Percentiles rank a stretch among this genome's conserved stretches.
These are phyloP conservation scores for Cenococcum geophilum DNA, from an alignment of 495 filamentous ascomycete species.

Conservation along the genomic window DNA sequence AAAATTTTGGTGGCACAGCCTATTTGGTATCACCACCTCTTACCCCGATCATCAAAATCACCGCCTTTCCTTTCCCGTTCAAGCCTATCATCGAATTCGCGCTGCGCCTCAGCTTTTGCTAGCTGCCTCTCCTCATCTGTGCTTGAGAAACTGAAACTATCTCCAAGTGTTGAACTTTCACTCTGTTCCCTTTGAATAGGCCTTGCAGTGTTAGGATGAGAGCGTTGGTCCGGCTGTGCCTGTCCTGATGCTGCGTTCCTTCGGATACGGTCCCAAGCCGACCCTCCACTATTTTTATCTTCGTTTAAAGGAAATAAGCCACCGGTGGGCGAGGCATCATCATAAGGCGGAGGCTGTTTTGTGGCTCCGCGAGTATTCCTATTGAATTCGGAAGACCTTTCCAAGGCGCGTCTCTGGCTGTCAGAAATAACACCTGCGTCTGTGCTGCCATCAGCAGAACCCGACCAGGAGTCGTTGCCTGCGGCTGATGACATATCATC, in stretches of 20 bases:
- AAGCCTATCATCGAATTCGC: constrained; percentile 45
- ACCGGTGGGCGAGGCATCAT: background rate
- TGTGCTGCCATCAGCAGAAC: background rate
- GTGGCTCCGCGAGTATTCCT: background rate
- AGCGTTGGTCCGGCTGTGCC: background rate
- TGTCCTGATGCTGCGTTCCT: background rate
- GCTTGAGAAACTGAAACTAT: constrained; percentile 41
- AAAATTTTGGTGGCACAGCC: no score
- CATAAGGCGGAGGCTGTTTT: background rate
- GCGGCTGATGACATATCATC: constrained; percentile 17
- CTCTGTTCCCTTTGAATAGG: background rate
- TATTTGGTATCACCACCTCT: background rate
- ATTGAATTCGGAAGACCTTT: background rate
- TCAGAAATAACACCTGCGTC: background rate
- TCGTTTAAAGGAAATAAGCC: background rate
- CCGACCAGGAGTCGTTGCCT: constrained; percentile 2
- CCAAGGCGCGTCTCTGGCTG: background rate
- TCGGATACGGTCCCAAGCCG: constrained; percentile 7
- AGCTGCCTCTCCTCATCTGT: constrained; percentile 37
- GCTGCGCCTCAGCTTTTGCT: constrained; percentile 45
- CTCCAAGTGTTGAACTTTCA: constrained; percentile 18
- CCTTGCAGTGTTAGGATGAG: background rate
- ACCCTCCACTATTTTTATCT: background rate
- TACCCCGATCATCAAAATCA: constrained; percentile 4
- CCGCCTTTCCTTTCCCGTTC: constrained; percentile 38